Percentiles rank a stretch among this genome's conserved stretches.
These are phyloP conservation scores for Nakazawaea peltata DNA, from an alignment of 805 yeast species.

Conservation along the genomic window DNA sequence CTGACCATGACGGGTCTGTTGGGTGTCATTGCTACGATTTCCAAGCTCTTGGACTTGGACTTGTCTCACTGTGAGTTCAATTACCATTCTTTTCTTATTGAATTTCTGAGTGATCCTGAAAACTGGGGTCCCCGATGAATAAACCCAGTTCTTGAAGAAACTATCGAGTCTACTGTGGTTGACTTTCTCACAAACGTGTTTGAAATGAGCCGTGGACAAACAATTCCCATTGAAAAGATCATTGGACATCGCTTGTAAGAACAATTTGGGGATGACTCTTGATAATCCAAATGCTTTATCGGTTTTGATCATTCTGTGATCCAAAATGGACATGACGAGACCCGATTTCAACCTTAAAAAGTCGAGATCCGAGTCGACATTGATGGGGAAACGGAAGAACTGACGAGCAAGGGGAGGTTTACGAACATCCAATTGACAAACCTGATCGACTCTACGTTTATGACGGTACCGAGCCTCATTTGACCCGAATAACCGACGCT, in stretches of 20 bases:
- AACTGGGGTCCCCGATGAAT: conserved; percentile 80
- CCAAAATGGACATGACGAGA: conserved; percentile 73
- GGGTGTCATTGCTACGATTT: conserved; percentile 5
- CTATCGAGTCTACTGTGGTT: conserved; percentile 74
- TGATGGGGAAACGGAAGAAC: conserved; percentile 55
- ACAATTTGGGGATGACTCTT: conserved; percentile 84
- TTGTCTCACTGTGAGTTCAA: conserved; percentile 92
- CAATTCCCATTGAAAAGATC: conserved; percentile 72
- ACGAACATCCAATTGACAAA: conserved; percentile 70
- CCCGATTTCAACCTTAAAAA: conserved; percentile 81
- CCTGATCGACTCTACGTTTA: conserved; percentile 52
- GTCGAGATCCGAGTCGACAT: conserved; percentile 44
- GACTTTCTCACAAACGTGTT: conserved; percentile 90
- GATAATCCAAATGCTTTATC: conserved; percentile 90
- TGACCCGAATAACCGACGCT: conserved; percentile 65
- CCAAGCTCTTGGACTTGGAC: conserved; percentile 62
- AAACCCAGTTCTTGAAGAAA: conserved; percentile 92
- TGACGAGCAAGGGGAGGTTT: conserved; percentile 78
- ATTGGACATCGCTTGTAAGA: conserved; percentile 92
- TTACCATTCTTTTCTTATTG: conserved; percentile 87
- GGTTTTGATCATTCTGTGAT: conserved; percentile 90
- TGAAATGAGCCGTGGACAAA: conserved; percentile 77
- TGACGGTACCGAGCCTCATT: conserved; percentile 75
- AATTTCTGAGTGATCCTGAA: conserved; percentile 86
- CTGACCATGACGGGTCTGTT: conserved; percentile 17